phyloP scores from a whole-genome alignment of 352 stramenopile genomes.

The Phytopythium montanum region DNA sequence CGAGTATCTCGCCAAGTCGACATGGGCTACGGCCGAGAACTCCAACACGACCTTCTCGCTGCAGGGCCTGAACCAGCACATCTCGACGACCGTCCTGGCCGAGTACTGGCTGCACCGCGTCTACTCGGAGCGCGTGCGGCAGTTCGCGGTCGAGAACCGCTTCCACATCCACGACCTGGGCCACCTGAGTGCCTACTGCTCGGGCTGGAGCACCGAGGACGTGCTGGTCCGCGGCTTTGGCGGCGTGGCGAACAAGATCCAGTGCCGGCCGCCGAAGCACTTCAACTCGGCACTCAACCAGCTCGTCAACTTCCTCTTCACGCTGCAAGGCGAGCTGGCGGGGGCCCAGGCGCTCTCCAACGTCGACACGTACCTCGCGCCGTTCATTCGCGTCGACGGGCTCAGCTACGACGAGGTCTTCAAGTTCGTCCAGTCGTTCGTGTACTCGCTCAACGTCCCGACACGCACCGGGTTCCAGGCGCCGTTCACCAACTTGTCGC shows the following conservation, averaged over 20 bases:
- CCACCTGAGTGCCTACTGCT: conserved; percentile 26
- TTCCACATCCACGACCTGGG: conserved; percentile 30
- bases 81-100: conserved; percentile 21
- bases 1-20: conserved; percentile 29
- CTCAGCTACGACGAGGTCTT: conserved; percentile 26
- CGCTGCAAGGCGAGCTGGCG: conserved; percentile 24
- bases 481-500: conserved; percentile 27
- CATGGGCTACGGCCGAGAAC: conserved; percentile 27
- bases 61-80: conserved; percentile 26
- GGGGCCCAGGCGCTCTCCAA: conserved; percentile 26
- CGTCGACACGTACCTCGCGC: conserved; percentile 24
- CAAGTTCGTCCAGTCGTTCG: conserved; percentile 31
- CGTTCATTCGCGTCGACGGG: conserved; percentile 26
- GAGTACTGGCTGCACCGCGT: conserved; percentile 28
- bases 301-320: conserved; percentile 32
- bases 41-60: conserved; percentile 30
- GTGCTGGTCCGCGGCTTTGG: conserved; percentile 27
- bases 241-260: conserved; percentile 24
- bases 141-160: conserved; percentile 24
- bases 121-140: conserved; percentile 20
- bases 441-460: conserved; percentile 25
- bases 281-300: conserved; percentile 28
- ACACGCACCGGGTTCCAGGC: conserved; percentile 24
- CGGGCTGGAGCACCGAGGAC: conserved; percentile 25
- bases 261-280: conserved; percentile 24